A percentile compares a stretch with the other conserved stretches of the same genome.
phyloP scores from a whole-genome alignment of 495 filamentous ascomycete genomes.

The Cryomyces antarcticus region DNA sequence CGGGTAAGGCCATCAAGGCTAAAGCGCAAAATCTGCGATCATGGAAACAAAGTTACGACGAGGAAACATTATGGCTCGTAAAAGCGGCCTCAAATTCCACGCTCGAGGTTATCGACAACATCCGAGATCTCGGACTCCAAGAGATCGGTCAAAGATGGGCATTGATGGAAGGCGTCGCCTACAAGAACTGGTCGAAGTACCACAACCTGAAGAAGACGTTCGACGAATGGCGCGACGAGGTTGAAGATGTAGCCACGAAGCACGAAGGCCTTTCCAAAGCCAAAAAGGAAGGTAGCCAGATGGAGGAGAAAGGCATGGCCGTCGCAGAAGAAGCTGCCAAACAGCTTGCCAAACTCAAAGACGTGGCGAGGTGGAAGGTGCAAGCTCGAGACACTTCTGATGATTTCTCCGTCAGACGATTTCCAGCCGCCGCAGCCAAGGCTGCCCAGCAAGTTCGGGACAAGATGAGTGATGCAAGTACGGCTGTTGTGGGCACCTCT shows the following conservation, averaged over 20 bases:
- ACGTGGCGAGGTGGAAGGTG: slow-evolving; percentile 72
- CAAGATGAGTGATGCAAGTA: slow-evolving; percentile 21
- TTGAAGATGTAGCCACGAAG: slow-evolving; percentile 46
- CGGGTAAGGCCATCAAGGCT: slow-evolving; percentile 57
- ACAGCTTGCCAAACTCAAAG: slow-evolving; percentile 67
- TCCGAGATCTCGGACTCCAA: slow-evolving; percentile 74
- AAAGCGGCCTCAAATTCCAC: slow-evolving; percentile 60
- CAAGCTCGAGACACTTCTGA: slow-evolving; percentile 51
- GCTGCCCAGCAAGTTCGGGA: slow-evolving; percentile 24
- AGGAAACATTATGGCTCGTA: slow-evolving; percentile 46
- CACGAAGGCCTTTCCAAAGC: slow-evolving; percentile 57
- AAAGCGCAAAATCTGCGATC: slow-evolving; percentile 61
- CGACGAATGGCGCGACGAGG: slow-evolving; percentile 65
- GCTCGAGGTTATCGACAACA: slow-evolving; percentile 60
- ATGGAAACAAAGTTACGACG: slow-evolving; percentile 58
- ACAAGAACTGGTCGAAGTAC: slow-evolving; percentile 91
- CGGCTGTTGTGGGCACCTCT: slow-evolving; percentile 18
- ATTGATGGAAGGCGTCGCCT: slow-evolving; percentile 85
- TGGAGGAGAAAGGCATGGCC: slow-evolving; percentile 60
- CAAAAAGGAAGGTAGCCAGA: slow-evolving; percentile 40
- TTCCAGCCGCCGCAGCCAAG: slow-evolving; percentile 25
- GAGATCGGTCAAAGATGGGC: slow-evolving; percentile 97
- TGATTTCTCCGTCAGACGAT: slow-evolving; percentile 43
- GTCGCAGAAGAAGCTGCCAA: slow-evolving; percentile 62
- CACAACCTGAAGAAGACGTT: slow-evolving; percentile 67